A percentile compares a stretch with the other conserved stretches of the same genome.
phyloP scores from a whole-genome alignment of 768 basidiomycete species.

The Lactarius tabidus region DNA sequence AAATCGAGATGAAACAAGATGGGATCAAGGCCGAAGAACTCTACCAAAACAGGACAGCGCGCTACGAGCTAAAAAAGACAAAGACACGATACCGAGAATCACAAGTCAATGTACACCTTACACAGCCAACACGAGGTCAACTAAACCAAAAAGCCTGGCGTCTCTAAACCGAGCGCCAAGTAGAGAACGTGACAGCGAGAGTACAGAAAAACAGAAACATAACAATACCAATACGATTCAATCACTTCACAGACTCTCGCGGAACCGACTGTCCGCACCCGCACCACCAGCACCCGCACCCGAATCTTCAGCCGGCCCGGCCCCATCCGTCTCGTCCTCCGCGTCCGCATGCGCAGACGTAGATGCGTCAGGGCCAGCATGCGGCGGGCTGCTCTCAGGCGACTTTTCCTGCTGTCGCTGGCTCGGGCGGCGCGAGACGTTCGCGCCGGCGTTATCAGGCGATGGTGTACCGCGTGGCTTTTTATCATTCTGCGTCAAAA shows the following conservation, averaged over 20 bases:
- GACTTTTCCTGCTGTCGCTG: constrained; percentile 71
- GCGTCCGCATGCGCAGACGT: constrained; percentile 1
- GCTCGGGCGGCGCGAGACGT: constrained; percentile 44
- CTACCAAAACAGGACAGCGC: too few relatives aligned
- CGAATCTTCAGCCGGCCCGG: constrained; percentile 18
- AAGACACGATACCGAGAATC: too few relatives aligned
- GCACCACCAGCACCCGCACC: constrained; percentile 1
- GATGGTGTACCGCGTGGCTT: constrained; percentile 26
- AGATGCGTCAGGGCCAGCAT: constrained; percentile 20
- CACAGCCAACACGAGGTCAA: too few relatives aligned
- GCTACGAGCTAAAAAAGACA: too few relatives aligned
- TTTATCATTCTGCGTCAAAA: constrained; percentile 36
- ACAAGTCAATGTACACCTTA: too few relatives aligned
- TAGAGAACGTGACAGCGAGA: too few relatives aligned
- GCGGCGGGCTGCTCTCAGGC: constrained; percentile 51
- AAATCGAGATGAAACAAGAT: too few relatives aligned
- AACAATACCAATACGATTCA: too few relatives aligned
- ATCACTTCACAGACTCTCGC: constrained; percentile 3
- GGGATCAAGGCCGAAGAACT: too few relatives aligned
- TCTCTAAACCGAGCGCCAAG: too few relatives aligned
- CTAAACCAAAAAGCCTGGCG: too few relatives aligned
- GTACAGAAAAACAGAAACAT: too few relatives aligned
- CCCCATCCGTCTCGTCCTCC: constrained; percentile 27
- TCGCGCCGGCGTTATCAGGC: constrained; percentile 33
- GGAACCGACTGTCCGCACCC: constrained; percentile 15